These are phyloP conservation scores for Taxawa tesnikishii DNA, from an alignment of 2,329 filamentous ascomycete species.

Conservation along the genomic window DNA sequence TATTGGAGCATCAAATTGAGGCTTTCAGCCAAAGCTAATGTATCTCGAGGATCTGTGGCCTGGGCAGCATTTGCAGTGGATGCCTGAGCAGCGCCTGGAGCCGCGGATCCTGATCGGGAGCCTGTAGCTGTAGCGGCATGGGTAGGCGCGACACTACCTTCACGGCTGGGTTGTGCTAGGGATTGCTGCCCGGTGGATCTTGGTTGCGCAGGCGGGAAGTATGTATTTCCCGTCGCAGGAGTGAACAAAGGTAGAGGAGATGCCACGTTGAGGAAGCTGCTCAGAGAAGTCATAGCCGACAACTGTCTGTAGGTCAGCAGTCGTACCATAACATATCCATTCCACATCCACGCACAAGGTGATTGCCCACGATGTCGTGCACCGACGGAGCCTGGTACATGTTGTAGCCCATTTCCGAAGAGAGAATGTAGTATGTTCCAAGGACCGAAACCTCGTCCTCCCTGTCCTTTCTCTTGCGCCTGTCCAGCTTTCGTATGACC, in stretches of 20 bases:
- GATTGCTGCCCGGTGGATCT: constrained; percentile 19
- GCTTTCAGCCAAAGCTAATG: constrained; percentile 34
- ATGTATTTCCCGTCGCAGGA: constrained; percentile 48
- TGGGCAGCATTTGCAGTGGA: background rate
- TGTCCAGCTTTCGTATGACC: constrained; percentile 45
- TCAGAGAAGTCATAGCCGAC: constrained; percentile 42
- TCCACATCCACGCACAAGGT: constrained; percentile 5
- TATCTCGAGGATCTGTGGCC: constrained; percentile 12
- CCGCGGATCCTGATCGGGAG: constrained; percentile 1
- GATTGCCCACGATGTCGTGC: constrained; percentile 40
- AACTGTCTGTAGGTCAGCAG: no score
- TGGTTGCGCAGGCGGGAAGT: constrained; percentile 35
- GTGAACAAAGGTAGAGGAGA: constrained; percentile 44
- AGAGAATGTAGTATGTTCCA: constrained; percentile 47
- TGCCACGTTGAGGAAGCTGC: constrained; percentile 41
- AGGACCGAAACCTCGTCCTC: constrained; percentile 41
- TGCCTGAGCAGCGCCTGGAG: constrained; percentile 1
- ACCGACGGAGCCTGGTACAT: constrained; percentile 52
- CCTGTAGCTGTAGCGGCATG: constrained; percentile 1
- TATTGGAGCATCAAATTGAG: constrained; percentile 29
- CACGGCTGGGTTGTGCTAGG: constrained; percentile 28
- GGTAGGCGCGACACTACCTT: constrained; percentile 26
- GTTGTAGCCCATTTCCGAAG: constrained; percentile 46
- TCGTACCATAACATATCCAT: no score
- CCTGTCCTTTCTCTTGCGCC: constrained; percentile 28